Evolutionary conservation across 495 filamentous ascomycete species (phyloP), one percentile per base, ranked within the genome.

Genomic region (Hypoxylon cercidicola): DNA sequence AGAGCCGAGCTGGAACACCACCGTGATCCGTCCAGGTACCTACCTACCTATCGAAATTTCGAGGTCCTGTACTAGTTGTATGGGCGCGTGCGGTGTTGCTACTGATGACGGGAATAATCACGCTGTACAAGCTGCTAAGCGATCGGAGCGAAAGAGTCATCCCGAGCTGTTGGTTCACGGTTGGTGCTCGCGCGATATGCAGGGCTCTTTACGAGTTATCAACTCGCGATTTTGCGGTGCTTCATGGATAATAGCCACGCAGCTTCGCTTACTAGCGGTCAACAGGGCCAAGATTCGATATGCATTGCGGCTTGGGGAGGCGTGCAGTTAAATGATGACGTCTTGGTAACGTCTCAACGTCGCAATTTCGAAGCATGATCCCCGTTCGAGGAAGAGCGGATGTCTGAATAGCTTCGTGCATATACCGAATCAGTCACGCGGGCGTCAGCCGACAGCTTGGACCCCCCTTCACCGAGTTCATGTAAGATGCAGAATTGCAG

Each of bases 321-420:
- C 16, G 16, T 11, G 28, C 18, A 23, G 16, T 34, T 21, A n/a
- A 3, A 8, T 19, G 23, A 64, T 57, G 61, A 53, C 54, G 61
- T 53, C 20, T 58, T 15, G 46, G 30, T 16, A 32, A 5, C 30
- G 30, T 1, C 30, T 32, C 10, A 32, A 32, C 30, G 5, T 1
- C 30, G 3, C 7, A 7, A 32, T 32, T 32, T 32, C 5, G 8
- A 32, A 32, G 25, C 25, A 3, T 32, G 30, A 32, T 2, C 13
- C 8, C 13, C 8, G n/a, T 12, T 55, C 45, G 51, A 39, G 60
- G 57, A 58, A 67, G 47, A 13, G 52, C 58, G 58, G 49, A 57
- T 23, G 46, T 58, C 41, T 58, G 64, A 53, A 62, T 50, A 53
- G 40, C 45, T 39, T 50, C 48, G 23, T 43, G 4, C 23, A 40